Conservation (phyloP, 129 eudicot genomes). For the Saposhnikovia divaricata region DNA sequence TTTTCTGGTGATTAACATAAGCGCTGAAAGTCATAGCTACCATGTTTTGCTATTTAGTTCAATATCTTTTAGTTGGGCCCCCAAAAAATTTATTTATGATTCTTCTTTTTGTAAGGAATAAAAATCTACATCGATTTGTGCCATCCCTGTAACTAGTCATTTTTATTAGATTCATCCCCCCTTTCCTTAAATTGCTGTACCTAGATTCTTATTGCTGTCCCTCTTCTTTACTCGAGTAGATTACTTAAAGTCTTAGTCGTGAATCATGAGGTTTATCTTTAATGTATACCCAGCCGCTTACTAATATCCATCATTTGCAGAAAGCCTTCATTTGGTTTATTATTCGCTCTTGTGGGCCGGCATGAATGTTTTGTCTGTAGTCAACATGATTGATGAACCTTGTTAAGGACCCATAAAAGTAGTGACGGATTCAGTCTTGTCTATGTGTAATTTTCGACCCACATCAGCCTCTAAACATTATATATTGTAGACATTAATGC, state of each 20-base stretch:
- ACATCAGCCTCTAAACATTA: neutral
- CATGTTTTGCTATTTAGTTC: neutral
- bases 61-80: neutral
- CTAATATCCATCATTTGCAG: neutral
- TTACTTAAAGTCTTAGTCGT: neutral
- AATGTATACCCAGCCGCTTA: neutral
- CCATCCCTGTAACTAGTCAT: neutral
- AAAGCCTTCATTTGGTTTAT: neutral
- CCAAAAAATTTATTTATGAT: too few relatives aligned
- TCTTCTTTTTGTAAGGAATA: neutral
- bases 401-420: neutral
- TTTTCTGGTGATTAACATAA: neutral
- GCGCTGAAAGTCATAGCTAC: neutral
- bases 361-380: neutral
- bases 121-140: neutral
- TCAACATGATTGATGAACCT: neutral
- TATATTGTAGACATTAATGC: neutral
- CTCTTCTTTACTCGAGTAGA: neutral
- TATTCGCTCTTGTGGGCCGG: neutral
- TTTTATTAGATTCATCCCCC: neutral
- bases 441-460: neutral
- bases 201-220: neutral
- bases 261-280: neutral
- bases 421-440: neutral
- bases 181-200: neutral